A percentile compares a stretch with the other conserved stretches of the same genome.
These are phyloP conservation scores for Talaromyces marneffei DNA, from an alignment of 2,329 filamentous ascomycete genomes.

Conservation along the genomic window DNA sequence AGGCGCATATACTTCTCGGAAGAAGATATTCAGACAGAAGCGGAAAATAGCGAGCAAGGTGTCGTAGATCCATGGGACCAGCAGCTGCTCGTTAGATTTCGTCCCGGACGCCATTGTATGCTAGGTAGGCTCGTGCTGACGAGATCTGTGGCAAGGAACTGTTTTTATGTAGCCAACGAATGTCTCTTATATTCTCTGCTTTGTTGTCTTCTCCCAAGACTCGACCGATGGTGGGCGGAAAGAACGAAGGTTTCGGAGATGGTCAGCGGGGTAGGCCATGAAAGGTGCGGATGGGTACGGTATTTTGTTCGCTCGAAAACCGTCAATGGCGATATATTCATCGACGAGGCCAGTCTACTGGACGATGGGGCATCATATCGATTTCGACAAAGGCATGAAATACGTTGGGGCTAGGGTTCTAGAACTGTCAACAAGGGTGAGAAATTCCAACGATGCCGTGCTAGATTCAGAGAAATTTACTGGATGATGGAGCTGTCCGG, in stretches of 20 bases:
- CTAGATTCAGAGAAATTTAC: not conserved
- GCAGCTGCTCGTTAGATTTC: conserved; percentile 16
- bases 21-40: conserved; percentile 88
- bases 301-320: not conserved
- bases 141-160: not conserved
- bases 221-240: not conserved
- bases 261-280: not conserved
- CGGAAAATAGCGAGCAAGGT: conserved; percentile 46
- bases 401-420: not conserved
- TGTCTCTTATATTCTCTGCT: not conserved
- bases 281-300: not conserved
- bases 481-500: not conserved
- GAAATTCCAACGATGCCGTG: not conserved
- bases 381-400: not conserved
- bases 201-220: not conserved
- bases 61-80: conserved; percentile 47
- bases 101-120: conserved; percentile 2
- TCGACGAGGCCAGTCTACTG: not conserved
- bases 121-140: not conserved
- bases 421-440: not conserved
- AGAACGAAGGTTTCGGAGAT: not conserved
- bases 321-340: not conserved
- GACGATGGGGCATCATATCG: not conserved
- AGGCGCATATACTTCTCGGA: conserved; percentile 90
- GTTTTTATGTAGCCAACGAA: not conserved